phyloP scores from a whole-genome alignment of 2,329 filamentous ascomycete species.

The Akanthomyces muscarius region DNA sequence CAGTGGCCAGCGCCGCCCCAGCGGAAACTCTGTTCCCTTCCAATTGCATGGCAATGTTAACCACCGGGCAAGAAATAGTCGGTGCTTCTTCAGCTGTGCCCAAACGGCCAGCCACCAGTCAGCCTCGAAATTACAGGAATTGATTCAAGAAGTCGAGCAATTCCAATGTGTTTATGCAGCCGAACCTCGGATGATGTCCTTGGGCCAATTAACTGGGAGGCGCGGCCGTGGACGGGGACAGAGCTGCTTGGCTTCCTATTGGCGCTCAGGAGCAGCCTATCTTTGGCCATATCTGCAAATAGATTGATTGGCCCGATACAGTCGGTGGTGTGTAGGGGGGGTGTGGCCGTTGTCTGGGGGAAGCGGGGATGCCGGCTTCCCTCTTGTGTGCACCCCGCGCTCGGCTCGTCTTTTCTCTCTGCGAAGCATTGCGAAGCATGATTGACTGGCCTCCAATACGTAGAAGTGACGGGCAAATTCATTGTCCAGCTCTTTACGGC shows the following conservation, averaged over 20 bases:
- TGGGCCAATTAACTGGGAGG: background rate
- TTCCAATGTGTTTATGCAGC: background rate
- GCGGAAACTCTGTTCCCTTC: too few relatives aligned
- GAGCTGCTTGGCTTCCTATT: background rate
- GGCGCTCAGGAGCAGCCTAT: conserved; percentile 6
- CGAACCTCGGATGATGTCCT: background rate
- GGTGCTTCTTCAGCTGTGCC: too few relatives aligned
- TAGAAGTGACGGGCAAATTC: too few relatives aligned
- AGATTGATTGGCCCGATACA: conserved; percentile 16
- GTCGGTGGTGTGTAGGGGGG: background rate
- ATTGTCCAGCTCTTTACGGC: too few relatives aligned
- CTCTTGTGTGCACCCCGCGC: conserved; percentile 5
- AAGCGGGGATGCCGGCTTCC: background rate
- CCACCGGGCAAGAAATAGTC: too few relatives aligned
- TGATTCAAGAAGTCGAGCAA: background rate
- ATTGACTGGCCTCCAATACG: too few relatives aligned
- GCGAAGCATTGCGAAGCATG: background rate
- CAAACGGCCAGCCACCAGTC: background rate
- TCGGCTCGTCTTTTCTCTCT: background rate
- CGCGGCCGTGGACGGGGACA: too few relatives aligned
- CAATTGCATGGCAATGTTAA: too few relatives aligned
- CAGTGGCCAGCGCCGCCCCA: background rate
- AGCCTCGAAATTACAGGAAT: background rate
- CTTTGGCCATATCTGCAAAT: conserved; percentile 10
- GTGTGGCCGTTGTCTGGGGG: background rate